Conservation (phyloP, 176 grass and related monocot species). For the Carex pumila region DNA sequence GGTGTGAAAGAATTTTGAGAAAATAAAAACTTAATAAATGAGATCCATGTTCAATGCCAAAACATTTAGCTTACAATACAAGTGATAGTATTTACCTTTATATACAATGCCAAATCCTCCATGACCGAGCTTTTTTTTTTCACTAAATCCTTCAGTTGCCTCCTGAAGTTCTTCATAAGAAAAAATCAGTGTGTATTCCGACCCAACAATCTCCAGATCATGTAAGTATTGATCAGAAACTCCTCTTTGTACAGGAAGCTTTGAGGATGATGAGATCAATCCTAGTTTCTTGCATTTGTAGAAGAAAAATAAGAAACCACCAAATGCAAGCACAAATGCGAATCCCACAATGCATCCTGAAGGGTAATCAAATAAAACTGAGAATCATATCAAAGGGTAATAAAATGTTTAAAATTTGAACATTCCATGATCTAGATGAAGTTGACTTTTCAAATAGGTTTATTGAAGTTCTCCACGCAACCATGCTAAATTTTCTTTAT, state of each 20-base stretch:
- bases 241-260: constrained; percentile 6
- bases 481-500: no score
- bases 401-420: no score
- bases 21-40: neutral
- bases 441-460: no score
- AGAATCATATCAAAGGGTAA: no score
- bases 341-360: neutral
- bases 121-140: constrained; percentile 58
- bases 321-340: neutral
- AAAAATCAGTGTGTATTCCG: constrained; percentile 49
- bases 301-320: neutral
- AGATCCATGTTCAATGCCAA: neutral
- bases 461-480: no score
- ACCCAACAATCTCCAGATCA: constrained; percentile 34
- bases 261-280: neutral
- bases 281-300: constrained; percentile 35
- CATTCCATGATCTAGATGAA: no score
- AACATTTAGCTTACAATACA: neutral
- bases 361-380: no score
- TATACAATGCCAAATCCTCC: constrained; percentile 89
- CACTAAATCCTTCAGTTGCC: constrained; percentile 67
- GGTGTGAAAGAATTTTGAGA: neutral
- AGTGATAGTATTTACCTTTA: constrained; percentile 34
- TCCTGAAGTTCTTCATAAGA: constrained; percentile 62
- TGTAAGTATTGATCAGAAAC: constrained; percentile 34